A percentile compares a stretch with the other conserved stretches of the same genome.
phyloP scores from a whole-genome alignment of 495 filamentous ascomycete species.

The Sordaria brevicollis region DNA sequence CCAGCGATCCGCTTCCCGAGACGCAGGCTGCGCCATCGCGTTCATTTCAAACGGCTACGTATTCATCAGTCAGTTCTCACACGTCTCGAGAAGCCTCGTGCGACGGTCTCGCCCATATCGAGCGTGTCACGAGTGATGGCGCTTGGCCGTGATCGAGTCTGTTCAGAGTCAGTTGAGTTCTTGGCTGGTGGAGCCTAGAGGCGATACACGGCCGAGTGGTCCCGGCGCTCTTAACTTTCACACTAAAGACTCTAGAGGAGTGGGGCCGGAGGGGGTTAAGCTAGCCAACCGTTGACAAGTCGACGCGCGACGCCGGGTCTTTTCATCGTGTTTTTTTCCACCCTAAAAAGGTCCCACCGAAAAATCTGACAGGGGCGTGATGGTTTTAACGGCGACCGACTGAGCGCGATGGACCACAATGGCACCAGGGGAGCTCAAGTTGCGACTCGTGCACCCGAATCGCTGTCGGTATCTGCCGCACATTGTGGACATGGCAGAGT shows the following conservation, averaged over 20 bases:
- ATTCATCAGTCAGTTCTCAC: slow-evolving; percentile 17
- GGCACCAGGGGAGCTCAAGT: background rate
- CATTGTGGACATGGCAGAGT: background rate
- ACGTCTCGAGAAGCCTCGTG: slow-evolving; percentile 18
- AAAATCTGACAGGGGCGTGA: background rate
- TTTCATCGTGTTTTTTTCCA: background rate
- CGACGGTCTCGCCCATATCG: slow-evolving; percentile 16
- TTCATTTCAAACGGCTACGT: slow-evolving; percentile 4
- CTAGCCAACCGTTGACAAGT: background rate
- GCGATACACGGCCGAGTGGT: slow-evolving; percentile 8
- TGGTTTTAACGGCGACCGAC: background rate
- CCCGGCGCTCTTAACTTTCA: background rate
- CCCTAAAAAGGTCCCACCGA: background rate
- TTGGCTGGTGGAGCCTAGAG: slow-evolving; percentile 14
- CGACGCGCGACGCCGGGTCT: background rate
- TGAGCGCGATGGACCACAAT: background rate
- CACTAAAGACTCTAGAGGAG: background rate
- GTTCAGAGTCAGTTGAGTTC: slow-evolving; percentile 18
- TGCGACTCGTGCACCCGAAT: background rate
- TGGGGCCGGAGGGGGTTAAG: background rate
- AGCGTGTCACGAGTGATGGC: slow-evolving; percentile 6
- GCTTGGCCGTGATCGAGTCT: slow-evolving; percentile 12
- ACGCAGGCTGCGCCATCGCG: slow-evolving; percentile 1
- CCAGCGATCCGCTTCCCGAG: slow-evolving; percentile 14
- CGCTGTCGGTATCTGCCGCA: background rate